Evolutionary conservation across 139 green algal species (phyloP).

Genomic region (Haematococcus lacustris): DNA sequence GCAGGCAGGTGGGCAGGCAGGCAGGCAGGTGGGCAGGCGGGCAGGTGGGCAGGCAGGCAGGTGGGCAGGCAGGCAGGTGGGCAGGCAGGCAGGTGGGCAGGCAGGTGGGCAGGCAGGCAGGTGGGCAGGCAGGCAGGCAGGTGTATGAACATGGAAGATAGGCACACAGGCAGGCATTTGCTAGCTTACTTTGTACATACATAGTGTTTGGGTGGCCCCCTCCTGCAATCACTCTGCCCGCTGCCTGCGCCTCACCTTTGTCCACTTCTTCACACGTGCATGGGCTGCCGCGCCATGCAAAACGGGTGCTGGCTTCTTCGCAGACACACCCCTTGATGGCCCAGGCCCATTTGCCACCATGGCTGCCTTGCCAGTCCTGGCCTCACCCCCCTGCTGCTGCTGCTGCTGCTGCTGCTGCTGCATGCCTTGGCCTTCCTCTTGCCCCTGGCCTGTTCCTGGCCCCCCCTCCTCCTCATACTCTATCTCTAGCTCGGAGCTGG

Average conservation of each 20-base stretch:
- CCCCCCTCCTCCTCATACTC: neutral
- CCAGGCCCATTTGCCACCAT: too few species aligned
- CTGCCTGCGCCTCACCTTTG: slow-evolving; percentile 58
- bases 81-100: neutral
- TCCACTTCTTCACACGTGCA: slow-evolving; percentile 71
- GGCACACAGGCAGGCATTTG: neutral
- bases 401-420: too few species aligned
- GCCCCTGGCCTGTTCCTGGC: neutral
- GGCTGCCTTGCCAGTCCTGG: too few species aligned
- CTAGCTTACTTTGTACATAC: neutral
- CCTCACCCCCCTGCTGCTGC: too few species aligned
- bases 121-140: neutral
- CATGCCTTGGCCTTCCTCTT: neutral
- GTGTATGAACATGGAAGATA: neutral
- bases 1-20: too few species aligned
- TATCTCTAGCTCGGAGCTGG: too few species aligned
- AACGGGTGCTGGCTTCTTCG: neutral
- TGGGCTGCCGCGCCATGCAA: slow-evolving; percentile 17
- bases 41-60: too few species aligned
- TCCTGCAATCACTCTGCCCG: too few species aligned
- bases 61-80: too few species aligned
- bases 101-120: neutral
- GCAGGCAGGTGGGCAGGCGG: too few species aligned
- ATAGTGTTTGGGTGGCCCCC: too few species aligned
- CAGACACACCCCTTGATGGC: neutral